Evolutionary conservation across 2,329 filamentous ascomycete species (phyloP).

Genomic region (Colletotrichum australisinense): DNA sequence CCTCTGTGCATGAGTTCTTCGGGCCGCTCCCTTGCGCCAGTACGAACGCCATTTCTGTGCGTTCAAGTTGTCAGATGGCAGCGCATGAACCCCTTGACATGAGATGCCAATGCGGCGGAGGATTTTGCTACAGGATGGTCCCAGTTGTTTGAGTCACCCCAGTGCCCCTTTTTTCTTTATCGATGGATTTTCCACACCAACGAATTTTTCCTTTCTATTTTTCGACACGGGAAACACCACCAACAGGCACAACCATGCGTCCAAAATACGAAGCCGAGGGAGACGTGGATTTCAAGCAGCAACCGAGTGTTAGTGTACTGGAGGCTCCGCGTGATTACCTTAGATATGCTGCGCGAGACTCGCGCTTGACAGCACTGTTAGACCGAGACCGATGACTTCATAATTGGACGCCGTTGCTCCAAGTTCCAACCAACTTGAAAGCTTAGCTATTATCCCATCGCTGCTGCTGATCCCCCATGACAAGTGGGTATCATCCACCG

Average conservation of each 20-base stretch:
- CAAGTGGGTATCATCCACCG: background rate
- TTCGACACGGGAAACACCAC: background rate
- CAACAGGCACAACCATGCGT: background rate
- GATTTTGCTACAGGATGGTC: background rate
- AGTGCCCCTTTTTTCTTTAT: background rate
- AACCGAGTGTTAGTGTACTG: background rate
- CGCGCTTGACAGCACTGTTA: background rate
- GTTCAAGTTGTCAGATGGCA: constrained; percentile 6
- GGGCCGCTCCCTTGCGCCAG: constrained; percentile 16
- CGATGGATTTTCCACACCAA: background rate
- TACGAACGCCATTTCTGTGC: constrained; percentile 8
- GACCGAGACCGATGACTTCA: background rate
- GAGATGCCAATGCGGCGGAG: constrained; percentile 16
- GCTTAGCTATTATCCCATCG: background rate
- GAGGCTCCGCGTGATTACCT: background rate
- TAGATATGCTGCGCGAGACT: background rate
- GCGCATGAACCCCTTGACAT: constrained; percentile 22
- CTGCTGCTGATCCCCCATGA: background rate
- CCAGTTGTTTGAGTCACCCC: background rate
- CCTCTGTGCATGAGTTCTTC: background rate
- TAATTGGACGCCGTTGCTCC: background rate
- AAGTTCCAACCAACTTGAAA: background rate
- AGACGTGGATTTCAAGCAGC: background rate
- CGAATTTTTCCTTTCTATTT: background rate
- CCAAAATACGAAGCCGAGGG: background rate